Base-by-base conservation (phyloP, 768 basidiomycete genomes). In the Amanita rimosa region DNA sequence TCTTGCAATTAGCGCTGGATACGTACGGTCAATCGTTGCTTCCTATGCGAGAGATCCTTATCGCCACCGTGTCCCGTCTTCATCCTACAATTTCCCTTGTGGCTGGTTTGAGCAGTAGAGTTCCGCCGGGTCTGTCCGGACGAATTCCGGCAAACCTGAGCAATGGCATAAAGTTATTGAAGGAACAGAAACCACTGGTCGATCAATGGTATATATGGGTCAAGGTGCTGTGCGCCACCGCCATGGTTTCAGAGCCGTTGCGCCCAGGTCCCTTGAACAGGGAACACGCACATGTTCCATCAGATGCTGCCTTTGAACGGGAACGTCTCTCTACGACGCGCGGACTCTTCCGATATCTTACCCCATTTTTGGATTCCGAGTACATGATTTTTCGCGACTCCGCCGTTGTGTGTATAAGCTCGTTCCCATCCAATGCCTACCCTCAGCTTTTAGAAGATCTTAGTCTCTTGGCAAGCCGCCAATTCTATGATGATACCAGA, bases 161-260 rank as follows among this genome's bases (percentile, higher is more conserved):
- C 44, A 79, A 82, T 49, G 75, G 75, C 0, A 56, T 68, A 21
- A 77, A 72, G 44, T 53, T 73, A 6, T 66, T 82, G 10, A 63
- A 66, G 33, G 85, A 86, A 5, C 79, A 81, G 55, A 78, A 70
- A 57, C 59, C 61, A 13, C 60, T 78, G 16, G 71, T 88, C 27
- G 78, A 81, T 37, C 88, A 92, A 62, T 92, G 89, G 89, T 75
- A 83, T 51, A 65, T 81, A 17, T 91, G 89, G 89, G 72, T 90
- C 46, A 86, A 86, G 53, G 72, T 85, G 17, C 72, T 95, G n/a
- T 92, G 86, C 54, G 76, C 83, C n/a, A 90, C 88, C 1, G 81
- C 87, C 3, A 67, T 76, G 2, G 70, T 82, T 3, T 74, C 79
- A 1, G 87, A 89, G 39, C 62, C 68, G 5, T 66, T 71, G 34